Conservation (phyloP, 768 basidiomycete genomes). For the Suillus sp. region DNA sequence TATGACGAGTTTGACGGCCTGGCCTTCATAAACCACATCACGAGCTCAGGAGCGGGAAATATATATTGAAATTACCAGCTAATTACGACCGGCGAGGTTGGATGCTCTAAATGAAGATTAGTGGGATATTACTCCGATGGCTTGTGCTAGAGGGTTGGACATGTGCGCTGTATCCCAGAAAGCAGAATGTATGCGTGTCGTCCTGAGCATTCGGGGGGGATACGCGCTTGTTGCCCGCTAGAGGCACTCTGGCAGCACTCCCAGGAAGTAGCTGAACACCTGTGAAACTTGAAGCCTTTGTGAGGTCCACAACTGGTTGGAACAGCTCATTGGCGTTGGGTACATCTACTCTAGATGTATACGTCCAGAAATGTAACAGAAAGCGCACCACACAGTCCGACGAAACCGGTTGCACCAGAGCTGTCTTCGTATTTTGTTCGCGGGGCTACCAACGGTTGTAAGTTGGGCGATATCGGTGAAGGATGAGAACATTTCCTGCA, state of each 20-base stretch:
- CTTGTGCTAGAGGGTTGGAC: background rate
- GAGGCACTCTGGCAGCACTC: background rate
- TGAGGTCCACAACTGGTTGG: slow-evolving; percentile 74
- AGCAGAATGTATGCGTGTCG: background rate
- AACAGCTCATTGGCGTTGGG: slow-evolving; percentile 73
- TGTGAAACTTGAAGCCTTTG: slow-evolving; percentile 62
- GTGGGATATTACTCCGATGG: background rate
- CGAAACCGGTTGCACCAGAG: slow-evolving; percentile 45
- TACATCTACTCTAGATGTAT: background rate
- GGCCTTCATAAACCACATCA: too few species aligned
- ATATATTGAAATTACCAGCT: too few species aligned
- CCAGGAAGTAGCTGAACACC: slow-evolving; percentile 22
- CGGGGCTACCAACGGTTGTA: too few species aligned
- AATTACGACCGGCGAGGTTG: too few species aligned
- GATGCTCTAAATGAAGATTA: background rate
- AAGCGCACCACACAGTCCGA: background rate
- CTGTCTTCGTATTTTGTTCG: background rate
- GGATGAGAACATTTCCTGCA: background rate
- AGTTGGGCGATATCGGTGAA: background rate
- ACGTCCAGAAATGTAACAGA: background rate
- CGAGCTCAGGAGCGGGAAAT: too few species aligned
- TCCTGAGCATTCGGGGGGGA: background rate
- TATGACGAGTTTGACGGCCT: too few species aligned
- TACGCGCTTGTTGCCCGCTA: background rate
- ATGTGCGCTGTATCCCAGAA: background rate